phyloP scores from a whole-genome alignment of 1,284 basidiomycete species.

The Paramarasmius palmivorus region DNA sequence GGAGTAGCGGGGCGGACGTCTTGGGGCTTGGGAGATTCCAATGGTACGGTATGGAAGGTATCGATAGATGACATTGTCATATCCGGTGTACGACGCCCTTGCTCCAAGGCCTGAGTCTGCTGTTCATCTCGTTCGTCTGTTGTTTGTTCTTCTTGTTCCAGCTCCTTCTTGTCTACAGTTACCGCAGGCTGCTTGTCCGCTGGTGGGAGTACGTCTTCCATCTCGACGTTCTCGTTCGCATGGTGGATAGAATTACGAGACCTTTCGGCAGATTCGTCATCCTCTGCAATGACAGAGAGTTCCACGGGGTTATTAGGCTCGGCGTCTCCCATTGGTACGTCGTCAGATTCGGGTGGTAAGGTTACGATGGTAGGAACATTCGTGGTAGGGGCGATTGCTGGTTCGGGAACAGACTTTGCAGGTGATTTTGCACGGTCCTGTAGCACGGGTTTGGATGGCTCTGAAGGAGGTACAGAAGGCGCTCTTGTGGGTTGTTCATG shows the following conservation, averaged over 20 bases:
- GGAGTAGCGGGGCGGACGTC: slow-evolving; percentile 2
- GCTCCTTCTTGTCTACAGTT: neutral
- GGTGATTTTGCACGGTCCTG: too few relatives aligned
- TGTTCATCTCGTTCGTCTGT: neutral
- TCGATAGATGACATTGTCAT: slow-evolving; percentile 22
- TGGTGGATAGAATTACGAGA: slow-evolving; percentile 26
- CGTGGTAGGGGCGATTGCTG: too few relatives aligned
- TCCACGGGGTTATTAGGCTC: slow-evolving; percentile 24
- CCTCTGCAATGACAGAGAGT: slow-evolving; percentile 71
- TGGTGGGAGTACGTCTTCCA: neutral
- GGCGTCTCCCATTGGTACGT: neutral
- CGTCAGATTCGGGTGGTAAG: neutral
- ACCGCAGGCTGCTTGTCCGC: neutral
- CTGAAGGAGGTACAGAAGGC: neutral
- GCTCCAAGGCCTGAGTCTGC: neutral
- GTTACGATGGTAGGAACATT: neutral
- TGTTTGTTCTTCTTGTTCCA: neutral
- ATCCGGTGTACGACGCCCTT: neutral
- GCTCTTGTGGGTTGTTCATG: neutral
- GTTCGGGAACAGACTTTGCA: too few relatives aligned
- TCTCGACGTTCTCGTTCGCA: neutral
- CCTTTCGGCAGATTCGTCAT: slow-evolving; percentile 56
- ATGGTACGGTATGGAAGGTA: slow-evolving; percentile 38
- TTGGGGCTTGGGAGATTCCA: slow-evolving; percentile 30
- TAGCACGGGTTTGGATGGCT: neutral